Evolutionary conservation across 1,284 basidiomycete species (phyloP).

Genomic region (Rhodofomes roseus): DNA sequence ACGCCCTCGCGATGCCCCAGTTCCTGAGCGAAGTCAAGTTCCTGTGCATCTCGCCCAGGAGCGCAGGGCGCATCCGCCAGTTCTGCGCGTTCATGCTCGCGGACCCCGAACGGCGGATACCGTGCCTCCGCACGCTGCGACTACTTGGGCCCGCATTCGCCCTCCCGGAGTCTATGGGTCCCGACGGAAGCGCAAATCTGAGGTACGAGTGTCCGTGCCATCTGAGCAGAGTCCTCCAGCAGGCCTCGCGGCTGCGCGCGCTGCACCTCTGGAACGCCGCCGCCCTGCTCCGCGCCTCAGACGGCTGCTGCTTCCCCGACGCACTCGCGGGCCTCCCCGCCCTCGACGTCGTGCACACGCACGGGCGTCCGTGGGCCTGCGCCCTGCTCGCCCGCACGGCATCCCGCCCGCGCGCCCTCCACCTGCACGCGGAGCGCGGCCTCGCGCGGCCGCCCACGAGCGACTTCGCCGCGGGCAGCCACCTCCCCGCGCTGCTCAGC

Average conservation of each 20-base stretch:
- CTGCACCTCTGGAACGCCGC: not conserved
- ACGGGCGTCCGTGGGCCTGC: not conserved
- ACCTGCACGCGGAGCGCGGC: not conserved
- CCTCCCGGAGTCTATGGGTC: not conserved
- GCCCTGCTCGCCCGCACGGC: not conserved
- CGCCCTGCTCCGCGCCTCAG: not conserved
- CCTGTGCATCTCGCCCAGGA: not conserved
- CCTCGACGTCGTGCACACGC: not conserved
- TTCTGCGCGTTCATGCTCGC: constrained; percentile 4
- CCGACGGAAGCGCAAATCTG: not conserved
- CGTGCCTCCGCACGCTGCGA: not conserved
- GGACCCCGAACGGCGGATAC: not conserved
- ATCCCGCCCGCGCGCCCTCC: not conserved
- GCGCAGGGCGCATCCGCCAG: not conserved
- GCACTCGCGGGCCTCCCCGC: not conserved
- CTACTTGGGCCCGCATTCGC: not conserved
- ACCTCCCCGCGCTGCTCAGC: not conserved
- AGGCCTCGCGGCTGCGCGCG: not conserved
- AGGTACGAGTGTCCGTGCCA: not conserved
- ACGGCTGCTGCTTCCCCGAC: not conserved
- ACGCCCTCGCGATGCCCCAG: not conserved
- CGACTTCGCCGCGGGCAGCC: not conserved
- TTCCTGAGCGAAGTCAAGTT: not conserved
- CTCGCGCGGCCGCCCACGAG: no score
- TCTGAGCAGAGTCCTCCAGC: not conserved